Evolutionary conservation across 352 stramenopile genomes (phyloP).

Genomic region (Phytophthora fragariaefolia): DNA sequence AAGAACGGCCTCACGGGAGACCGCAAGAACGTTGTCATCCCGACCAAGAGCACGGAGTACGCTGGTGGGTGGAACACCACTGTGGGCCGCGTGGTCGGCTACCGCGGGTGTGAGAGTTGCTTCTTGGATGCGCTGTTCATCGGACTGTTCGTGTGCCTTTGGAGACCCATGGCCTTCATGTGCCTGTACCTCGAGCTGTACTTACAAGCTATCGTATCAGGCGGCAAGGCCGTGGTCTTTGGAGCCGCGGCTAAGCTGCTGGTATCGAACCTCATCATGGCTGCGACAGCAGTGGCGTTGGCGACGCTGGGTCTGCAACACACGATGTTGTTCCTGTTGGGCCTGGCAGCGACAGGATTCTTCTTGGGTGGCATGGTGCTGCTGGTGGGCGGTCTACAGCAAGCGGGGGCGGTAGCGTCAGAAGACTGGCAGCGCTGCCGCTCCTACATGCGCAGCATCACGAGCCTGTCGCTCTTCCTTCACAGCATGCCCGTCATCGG

Average conservation of each 20-base stretch:
- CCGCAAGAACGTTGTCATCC: constrained; percentile 52
- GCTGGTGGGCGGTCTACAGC: constrained; percentile 64
- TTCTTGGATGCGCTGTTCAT: constrained; percentile 82
- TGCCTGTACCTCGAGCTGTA: constrained; percentile 87
- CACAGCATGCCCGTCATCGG: constrained; percentile 72
- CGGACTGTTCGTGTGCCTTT: constrained; percentile 74
- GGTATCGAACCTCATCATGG: constrained; percentile 67
- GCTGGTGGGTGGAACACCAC: constrained; percentile 71
- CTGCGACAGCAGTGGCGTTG: constrained; percentile 46
- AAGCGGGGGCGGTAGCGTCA: constrained; percentile 56
- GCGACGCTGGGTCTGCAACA: constrained; percentile 63
- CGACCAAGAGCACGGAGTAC: constrained; percentile 60
- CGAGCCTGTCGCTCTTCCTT: constrained; percentile 85
- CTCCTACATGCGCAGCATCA: constrained; percentile 80
- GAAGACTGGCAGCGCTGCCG: constrained; percentile 80
- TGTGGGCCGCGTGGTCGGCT: constrained; percentile 79
- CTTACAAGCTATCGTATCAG: constrained; percentile 68
- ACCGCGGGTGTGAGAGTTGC: constrained; percentile 68
- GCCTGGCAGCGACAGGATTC: constrained; percentile 48
- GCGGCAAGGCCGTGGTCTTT: constrained; percentile 75
- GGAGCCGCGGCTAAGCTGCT: constrained; percentile 74
- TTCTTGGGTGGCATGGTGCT: constrained; percentile 70
- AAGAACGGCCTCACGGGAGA: constrained; percentile 44
- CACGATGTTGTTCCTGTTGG: constrained; percentile 66
- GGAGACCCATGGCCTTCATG: constrained; percentile 80